Conservation (phyloP, 192 early-diverging fungal genomes). For the Mycoemilia scoparia region DNA sequence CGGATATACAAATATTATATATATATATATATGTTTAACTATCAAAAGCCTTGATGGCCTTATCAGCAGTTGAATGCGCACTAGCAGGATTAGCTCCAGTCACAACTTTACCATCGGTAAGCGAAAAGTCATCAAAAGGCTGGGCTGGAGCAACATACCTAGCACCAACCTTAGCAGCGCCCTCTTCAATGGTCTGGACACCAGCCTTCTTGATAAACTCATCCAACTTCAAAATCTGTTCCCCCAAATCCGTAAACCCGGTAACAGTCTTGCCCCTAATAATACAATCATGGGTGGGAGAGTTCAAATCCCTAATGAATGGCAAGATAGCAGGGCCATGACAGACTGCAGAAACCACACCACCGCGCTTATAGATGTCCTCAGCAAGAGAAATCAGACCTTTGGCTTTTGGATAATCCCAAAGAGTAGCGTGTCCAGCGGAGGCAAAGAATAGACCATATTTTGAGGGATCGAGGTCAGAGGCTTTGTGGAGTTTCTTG, state of each 20-base stretch:
- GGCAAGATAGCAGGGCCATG: slow-evolving; percentile 51
- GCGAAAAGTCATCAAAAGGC: slow-evolving; percentile 25
- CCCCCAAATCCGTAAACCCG: slow-evolving; percentile 53
- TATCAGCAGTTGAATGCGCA: slow-evolving; percentile 28
- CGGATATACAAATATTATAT: no score
- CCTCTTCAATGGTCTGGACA: slow-evolving; percentile 22
- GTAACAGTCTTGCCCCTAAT: slow-evolving; percentile 47
- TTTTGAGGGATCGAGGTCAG: slow-evolving; percentile 22
- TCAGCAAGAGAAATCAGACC: slow-evolving; percentile 28
- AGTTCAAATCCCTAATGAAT: slow-evolving; percentile 33
- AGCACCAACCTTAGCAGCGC: slow-evolving; percentile 30
- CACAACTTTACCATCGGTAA: slow-evolving; percentile 44
- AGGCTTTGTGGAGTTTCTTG: slow-evolving; percentile 22
- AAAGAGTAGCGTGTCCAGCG: slow-evolving; percentile 32
- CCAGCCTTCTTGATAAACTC: slow-evolving; percentile 14
- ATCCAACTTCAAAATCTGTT: slow-evolving; percentile 27
- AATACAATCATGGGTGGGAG: slow-evolving; percentile 32
- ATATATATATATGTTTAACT: no score
- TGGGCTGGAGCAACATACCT: slow-evolving; percentile 31
- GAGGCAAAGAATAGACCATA: slow-evolving; percentile 36
- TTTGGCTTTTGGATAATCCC: slow-evolving; percentile 30
- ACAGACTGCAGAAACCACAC: slow-evolving; percentile 33
- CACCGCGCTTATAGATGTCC: slow-evolving; percentile 31
- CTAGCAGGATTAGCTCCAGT: slow-evolving; percentile 54
- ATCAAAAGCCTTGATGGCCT: slow-evolving; percentile 22